Base-by-base conservation (phyloP, 495 filamentous ascomycete genomes). In the Bacidia rubella region DNA sequence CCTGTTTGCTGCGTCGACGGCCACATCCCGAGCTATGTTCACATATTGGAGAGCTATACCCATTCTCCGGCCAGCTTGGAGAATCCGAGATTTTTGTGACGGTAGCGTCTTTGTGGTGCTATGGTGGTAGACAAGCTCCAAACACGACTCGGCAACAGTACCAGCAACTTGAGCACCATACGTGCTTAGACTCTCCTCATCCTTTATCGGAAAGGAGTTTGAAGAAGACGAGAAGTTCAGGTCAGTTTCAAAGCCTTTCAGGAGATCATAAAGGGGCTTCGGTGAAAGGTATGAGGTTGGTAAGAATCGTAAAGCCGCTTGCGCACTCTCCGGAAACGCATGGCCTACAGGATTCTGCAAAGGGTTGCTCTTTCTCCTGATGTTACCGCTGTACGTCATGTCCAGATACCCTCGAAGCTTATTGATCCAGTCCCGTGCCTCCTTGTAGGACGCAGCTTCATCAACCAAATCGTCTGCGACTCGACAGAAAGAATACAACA, bases 401-500 rank as follows among this genome's bases (percentile, higher is more conserved):
- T 77, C 65, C 7, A 85, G 68, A 41, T 74, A 77, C 9, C 58
- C 52, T 3, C 65, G 68, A 26, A 84, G 69, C 49, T 74, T 73
- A 5, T 53, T 41, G 51, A 81, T 74, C 75, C 74, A 77, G 23
- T 57, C 46, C 27, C 59, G 49, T 22, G 77, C 75, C 55, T 77
- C 74, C 1, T 55, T 57, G 1, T 61, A 49, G 4, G 68, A 65
- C 4, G 49, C 54, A 11, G 78, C 72, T 51, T 80, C 70, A 54
- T 86, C 82, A 12, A 86, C 70, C 2, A 86, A 64, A 51, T 85
- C 81, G 62, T 85, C 82, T 12, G 80, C 79, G 0, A 85, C 74
- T 15, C 82, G 75, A 55, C 81, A 86, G 58, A 84, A 85, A 0
- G 81, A 81, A 62, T 85, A 86, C 64, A 86, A 62, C 19, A 82